A percentile compares a stretch with the other conserved stretches of the same genome.
Evolutionary conservation across 768 basidiomycete species (phyloP).

Genomic region (Albatrellus ellisii): DNA sequence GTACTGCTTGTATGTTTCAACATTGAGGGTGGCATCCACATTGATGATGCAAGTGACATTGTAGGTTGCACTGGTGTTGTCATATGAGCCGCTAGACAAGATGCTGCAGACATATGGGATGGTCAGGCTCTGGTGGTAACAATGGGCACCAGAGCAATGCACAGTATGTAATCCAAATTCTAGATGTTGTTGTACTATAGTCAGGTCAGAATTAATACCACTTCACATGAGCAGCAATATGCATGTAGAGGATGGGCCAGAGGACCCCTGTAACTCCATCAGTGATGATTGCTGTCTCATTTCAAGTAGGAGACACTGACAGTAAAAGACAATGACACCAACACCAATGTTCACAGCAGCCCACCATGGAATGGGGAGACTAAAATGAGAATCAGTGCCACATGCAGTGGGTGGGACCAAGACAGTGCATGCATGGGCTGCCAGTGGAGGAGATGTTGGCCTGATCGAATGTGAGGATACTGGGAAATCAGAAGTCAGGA

Average conservation of each 20-base stretch:
- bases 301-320: constrained; percentile 11
- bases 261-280: constrained; percentile 22
- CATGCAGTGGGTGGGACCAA: too few relatives aligned
- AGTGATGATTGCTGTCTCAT: neutral
- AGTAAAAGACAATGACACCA: constrained; percentile 28
- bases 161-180: constrained; percentile 22
- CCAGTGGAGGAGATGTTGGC: neutral
- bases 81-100: constrained; percentile 24
- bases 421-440: neutral
- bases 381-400: too few relatives aligned
- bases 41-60: constrained; percentile 28
- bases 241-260: constrained; percentile 20
- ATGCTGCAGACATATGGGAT: constrained; percentile 14
- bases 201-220: neutral
- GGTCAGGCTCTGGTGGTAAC: neutral
- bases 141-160: too few relatives aligned
- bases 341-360: neutral
- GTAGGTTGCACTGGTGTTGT: constrained; percentile 27
- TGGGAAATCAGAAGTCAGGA: neutral
- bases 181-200: constrained; percentile 19
- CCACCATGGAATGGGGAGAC: neutral
- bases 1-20: constrained; percentile 25
- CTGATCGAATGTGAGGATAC: neutral
- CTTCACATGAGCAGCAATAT: too few relatives aligned
- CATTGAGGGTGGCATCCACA: constrained; percentile 20